Evolutionary conservation across 371 early-diverging fungal species (phyloP).

Genomic region (Syncephalastrum monosporum): DNA sequence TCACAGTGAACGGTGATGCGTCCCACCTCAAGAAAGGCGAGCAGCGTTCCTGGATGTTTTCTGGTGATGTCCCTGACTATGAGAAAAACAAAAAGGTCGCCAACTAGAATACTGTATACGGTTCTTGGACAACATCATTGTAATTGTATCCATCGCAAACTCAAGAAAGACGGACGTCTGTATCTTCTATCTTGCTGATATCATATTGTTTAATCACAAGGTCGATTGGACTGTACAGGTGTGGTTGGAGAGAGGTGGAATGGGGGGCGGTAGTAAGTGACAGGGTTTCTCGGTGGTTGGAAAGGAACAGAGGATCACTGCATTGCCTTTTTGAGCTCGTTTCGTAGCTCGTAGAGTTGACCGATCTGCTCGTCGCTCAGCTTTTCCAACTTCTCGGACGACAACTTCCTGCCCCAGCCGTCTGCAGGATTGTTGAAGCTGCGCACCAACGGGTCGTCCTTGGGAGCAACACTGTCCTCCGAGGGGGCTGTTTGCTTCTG

Average conservation of each 20-base stretch:
- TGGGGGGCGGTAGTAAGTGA: background rate
- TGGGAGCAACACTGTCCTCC: constrained; percentile 23
- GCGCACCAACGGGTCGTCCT: constrained; percentile 32
- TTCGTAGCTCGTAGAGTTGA: constrained; percentile 62
- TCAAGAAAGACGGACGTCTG: too few relatives aligned
- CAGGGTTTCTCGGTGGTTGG: background rate
- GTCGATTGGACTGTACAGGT: background rate
- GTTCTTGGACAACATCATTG: too few relatives aligned
- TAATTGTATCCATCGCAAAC: too few relatives aligned
- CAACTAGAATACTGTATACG: background rate
- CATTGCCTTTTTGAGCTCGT: constrained; percentile 39
- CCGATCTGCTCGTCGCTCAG: constrained; percentile 70
- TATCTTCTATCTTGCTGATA: background rate
- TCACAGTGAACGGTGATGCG: constrained; percentile 23
- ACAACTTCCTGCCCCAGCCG: constrained; percentile 56
- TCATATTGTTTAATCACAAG: background rate
- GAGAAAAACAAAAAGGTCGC: constrained; percentile 13
- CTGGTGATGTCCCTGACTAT: constrained; percentile 42
- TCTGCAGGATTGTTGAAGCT: constrained; percentile 32
- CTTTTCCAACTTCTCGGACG: constrained; percentile 49
- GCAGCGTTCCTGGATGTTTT: constrained; percentile 38
- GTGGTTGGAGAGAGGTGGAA: background rate
- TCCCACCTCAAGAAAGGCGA: constrained; percentile 30
- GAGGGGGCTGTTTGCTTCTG: constrained; percentile 36
- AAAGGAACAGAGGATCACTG: background rate